phyloP scores from a whole-genome alignment of 768 basidiomycete species.

The Pholiota conissans region DNA sequence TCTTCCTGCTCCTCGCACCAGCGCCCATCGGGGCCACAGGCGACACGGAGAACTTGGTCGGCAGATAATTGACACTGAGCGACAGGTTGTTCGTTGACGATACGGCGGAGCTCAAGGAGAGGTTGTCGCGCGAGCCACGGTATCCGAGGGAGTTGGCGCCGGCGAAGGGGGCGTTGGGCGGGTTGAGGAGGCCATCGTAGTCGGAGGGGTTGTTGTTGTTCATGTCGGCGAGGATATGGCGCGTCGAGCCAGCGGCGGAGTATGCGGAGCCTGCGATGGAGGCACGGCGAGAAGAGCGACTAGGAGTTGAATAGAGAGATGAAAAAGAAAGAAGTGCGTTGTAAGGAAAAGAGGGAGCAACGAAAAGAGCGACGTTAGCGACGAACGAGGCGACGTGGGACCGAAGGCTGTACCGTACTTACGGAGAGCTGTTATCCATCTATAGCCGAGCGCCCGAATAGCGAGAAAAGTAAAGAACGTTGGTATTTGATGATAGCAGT shows the following conservation, averaged over 20 bases:
- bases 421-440: conserved; percentile 27
- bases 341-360: background rate
- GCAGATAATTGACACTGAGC: conserved; percentile 73
- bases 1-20: conserved; percentile 33
- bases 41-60: conserved; percentile 65
- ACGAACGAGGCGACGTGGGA: background rate
- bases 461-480: background rate
- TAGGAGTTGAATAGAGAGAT: background rate
- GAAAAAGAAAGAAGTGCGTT: background rate
- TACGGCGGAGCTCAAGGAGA: conserved; percentile 28
- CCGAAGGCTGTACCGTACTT: conserved; percentile 11
- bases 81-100: conserved; percentile 50
- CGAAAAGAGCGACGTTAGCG: background rate
- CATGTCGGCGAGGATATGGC: conserved; percentile 42
- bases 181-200: conserved; percentile 36
- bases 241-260: conserved; percentile 47
- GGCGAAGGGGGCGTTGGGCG: conserved; percentile 40
- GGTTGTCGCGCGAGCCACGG: conserved; percentile 14
- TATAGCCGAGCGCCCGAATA: background rate
- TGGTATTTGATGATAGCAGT: background rate
- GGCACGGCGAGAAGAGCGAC: conserved; percentile 30
- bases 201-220: conserved; percentile 15
- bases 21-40: conserved; percentile 40
- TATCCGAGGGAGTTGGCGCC: conserved; percentile 12
- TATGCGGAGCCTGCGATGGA: conserved; percentile 43